These are phyloP conservation scores for Anaeramoeba flamelloides DNA, from an alignment of 78 protist genomes.

Conservation along the genomic window DNA sequence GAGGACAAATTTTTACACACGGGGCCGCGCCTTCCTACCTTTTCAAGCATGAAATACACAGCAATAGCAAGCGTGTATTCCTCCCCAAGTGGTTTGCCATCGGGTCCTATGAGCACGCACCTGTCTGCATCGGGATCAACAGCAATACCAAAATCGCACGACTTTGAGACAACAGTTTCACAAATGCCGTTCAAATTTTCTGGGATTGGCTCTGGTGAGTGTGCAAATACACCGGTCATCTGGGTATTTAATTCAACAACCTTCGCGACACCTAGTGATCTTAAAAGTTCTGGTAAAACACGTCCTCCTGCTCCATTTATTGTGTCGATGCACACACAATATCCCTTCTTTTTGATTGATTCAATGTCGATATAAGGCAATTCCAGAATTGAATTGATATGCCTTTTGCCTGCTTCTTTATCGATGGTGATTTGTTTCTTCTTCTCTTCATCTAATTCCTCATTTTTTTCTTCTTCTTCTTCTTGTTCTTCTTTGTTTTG, in stretches of 20 bases:
- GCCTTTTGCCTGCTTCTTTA: constrained; percentile 4
- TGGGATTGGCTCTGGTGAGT: constrained; percentile 29
- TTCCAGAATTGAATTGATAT: not conserved
- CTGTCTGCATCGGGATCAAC: constrained; percentile 38
- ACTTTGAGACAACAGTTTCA: not conserved
- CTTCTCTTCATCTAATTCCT: not conserved
- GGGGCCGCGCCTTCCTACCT: not conserved
- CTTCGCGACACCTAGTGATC: not conserved
- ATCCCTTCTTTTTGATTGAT: not conserved
- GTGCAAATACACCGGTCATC: constrained; percentile 20
- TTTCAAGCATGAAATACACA: constrained; percentile 1
- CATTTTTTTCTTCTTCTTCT: not conserved
- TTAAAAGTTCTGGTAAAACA: not conserved
- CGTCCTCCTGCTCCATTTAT: constrained; percentile 17
- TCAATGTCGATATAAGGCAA: not conserved
- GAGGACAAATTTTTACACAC: constrained; percentile 24
- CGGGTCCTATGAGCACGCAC: constrained; percentile 16
- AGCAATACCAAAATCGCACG: constrained; percentile 22
- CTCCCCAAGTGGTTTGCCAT: constrained; percentile 20
- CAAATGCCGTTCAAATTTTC: constrained; percentile 13
- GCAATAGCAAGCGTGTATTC: constrained; percentile 33
- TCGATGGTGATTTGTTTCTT: no score
- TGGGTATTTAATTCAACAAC: constrained; percentile 1
- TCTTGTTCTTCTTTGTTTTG: not conserved
- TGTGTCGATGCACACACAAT: constrained; percentile 13